Percentiles rank a stretch among this genome's conserved stretches.
Evolutionary conservation across 257 asterid species (phyloP).

Genomic region (Verbascum thapsus): DNA sequence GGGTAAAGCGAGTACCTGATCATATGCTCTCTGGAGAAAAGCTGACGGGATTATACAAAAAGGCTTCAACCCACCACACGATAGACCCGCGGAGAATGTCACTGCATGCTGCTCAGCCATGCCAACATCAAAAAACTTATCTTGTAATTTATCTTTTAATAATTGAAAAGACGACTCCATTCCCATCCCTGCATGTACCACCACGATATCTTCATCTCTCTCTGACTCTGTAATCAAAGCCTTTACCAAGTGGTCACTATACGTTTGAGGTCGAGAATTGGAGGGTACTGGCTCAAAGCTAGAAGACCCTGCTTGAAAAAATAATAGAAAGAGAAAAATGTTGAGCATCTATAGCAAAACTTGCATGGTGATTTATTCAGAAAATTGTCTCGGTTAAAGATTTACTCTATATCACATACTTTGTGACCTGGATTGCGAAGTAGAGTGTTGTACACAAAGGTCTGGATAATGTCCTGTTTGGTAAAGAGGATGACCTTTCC

Average conservation of each 20-base stretch:
- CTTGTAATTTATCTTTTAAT: constrained; percentile 53
- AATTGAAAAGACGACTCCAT: constrained; percentile 70
- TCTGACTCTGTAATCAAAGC: constrained; percentile 66
- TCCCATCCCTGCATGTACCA: constrained; percentile 89
- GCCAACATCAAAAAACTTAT: constrained; percentile 77
- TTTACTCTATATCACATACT: too few species aligned
- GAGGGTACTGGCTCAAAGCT: constrained; percentile 30
- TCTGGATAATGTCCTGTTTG: too few species aligned
- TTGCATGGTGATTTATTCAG: not conserved
- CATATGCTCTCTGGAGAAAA: constrained; percentile 87
- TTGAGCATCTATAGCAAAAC: constrained; percentile 15
- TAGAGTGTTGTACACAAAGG: too few species aligned
- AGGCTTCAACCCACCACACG: constrained; percentile 86
- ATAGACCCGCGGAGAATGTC: constrained; percentile 83
- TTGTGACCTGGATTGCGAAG: too few species aligned
- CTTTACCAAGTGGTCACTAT: constrained; percentile 67
- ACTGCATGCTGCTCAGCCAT: constrained; percentile 99
- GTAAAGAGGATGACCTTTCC: too few species aligned
- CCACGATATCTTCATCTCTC: constrained; percentile 72
- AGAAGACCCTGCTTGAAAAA: constrained; percentile 39
- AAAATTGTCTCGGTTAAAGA: too few species aligned
- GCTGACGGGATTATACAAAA: constrained; percentile 87
- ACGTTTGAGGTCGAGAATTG: constrained; percentile 48
- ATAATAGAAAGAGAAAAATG: constrained; percentile 14
- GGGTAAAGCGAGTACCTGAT: constrained; percentile 54